Evolutionary conservation across 768 basidiomycete species (phyloP).

Genomic region (Hericium alpestre): DNA sequence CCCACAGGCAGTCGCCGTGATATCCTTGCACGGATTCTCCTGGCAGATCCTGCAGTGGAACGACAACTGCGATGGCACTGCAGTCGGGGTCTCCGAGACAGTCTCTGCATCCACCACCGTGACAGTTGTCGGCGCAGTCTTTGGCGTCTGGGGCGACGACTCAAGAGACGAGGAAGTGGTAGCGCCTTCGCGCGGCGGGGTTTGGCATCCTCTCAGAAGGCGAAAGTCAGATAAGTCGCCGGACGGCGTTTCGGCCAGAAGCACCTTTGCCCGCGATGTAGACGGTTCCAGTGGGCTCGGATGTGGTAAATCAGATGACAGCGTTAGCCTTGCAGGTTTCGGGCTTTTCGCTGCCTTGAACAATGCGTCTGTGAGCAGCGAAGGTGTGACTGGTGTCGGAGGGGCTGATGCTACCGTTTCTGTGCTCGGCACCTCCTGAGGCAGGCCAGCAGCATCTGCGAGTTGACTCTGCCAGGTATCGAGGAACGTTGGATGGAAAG

Average conservation of each 20-base stretch:
- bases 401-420: background rate
- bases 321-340: no score
- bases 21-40: background rate
- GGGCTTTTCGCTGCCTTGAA: background rate
- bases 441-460: no score
- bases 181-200: background rate
- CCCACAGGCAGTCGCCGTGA: constrained; percentile 1
- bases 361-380: background rate
- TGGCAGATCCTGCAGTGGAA: background rate
- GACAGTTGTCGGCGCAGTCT: background rate
- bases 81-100: background rate
- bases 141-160: background rate
- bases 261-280: background rate
- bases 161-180: no score
- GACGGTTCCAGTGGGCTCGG: background rate
- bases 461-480: no score
- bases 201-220: background rate
- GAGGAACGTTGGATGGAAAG: background rate
- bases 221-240: background rate
- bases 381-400: background rate
- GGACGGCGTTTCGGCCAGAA: background rate
- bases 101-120: background rate
- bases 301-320: background rate
- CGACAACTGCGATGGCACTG: background rate
- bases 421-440: no score